These are phyloP conservation scores for Bipolaris bicolor DNA, from an alignment of 2,329 filamentous ascomycete species.

Conservation along the genomic window DNA sequence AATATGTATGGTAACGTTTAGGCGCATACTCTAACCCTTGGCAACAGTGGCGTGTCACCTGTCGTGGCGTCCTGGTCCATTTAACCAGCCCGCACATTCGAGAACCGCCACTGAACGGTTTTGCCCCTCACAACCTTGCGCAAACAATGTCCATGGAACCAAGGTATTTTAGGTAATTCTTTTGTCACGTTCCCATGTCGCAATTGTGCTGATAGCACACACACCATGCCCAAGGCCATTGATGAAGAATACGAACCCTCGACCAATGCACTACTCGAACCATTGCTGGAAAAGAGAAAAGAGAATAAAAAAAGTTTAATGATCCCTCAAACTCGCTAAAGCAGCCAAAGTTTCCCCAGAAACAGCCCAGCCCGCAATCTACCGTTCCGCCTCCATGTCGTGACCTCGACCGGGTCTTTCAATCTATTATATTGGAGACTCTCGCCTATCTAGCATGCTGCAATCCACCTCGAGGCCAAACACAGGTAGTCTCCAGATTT, in stretches of 20 bases:
- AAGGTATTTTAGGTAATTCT: too few relatives aligned
- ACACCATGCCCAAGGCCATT: slow-evolving; percentile 28
- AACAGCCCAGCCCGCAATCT: slow-evolving; percentile 32
- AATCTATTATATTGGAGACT: slow-evolving; percentile 43
- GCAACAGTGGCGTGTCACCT: neutral
- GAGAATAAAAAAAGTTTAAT: slow-evolving; percentile 19
- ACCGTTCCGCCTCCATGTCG: slow-evolving; percentile 26
- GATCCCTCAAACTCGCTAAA: slow-evolving; percentile 33
- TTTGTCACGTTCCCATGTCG: slow-evolving; percentile 1
- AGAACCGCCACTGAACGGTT: slow-evolving; percentile 8
- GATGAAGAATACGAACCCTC: slow-evolving; percentile 39
- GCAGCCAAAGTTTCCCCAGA: slow-evolving; percentile 25
- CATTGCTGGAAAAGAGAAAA: slow-evolving; percentile 17
- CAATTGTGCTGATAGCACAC: neutral
- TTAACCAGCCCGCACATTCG: slow-evolving; percentile 14
- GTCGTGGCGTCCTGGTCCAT: slow-evolving; percentile 12
- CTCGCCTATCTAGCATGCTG: slow-evolving; percentile 19
- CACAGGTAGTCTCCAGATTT: slow-evolving; percentile 24
- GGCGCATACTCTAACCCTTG: neutral
- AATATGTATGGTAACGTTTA: neutral
- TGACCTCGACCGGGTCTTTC: slow-evolving; percentile 40
- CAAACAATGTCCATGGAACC: too few relatives aligned
- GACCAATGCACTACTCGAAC: slow-evolving; percentile 10
- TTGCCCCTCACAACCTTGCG: neutral
- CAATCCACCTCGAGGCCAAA: slow-evolving; percentile 26